These are phyloP conservation scores for Colletotrichum sp. DNA, from an alignment of 2,329 filamentous ascomycete species.

Conservation along the genomic window DNA sequence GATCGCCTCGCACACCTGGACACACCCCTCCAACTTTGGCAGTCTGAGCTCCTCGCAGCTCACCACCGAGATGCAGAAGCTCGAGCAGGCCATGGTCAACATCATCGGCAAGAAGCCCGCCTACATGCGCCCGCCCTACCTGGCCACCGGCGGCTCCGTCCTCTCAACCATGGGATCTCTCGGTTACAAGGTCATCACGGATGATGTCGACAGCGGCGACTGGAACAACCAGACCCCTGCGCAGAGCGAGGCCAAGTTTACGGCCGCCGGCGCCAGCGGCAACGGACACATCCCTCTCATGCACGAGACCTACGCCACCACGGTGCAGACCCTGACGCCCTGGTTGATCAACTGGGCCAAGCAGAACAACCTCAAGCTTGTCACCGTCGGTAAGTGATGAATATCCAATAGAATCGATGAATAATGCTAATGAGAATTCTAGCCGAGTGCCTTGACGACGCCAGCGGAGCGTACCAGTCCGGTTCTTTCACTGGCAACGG, in stretches of 20 bases:
- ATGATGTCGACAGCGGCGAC: constrained; percentile 66
- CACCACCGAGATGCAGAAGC: constrained; percentile 51
- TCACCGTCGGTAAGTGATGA: constrained; percentile 51
- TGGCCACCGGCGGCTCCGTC: constrained; percentile 49
- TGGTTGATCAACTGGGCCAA: constrained; percentile 57
- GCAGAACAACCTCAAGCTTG: constrained; percentile 50
- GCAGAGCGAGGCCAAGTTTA: constrained; percentile 59
- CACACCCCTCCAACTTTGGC: constrained; percentile 48
- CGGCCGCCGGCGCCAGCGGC: constrained; percentile 43
- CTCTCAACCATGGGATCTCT: constrained; percentile 46
- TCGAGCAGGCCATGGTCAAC: constrained; percentile 56
- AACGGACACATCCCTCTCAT: constrained; percentile 62
- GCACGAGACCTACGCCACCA: constrained; percentile 58
- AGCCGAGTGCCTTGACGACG: constrained; percentile 50
- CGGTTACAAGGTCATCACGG: constrained; percentile 65
- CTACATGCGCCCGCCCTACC: constrained; percentile 56
- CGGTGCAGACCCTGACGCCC: constrained; percentile 51
- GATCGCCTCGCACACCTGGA: constrained; percentile 59
- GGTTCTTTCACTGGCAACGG: constrained; percentile 42
- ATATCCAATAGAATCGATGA: neutral
- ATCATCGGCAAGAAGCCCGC: constrained; percentile 52
- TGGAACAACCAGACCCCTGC: constrained; percentile 58
- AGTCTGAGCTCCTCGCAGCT: constrained; percentile 41
- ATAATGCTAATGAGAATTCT: neutral
- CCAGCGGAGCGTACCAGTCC: constrained; percentile 42